Evolutionary conservation across 768 basidiomycete species (phyloP), one percentile per base, ranked within the genome.

Genomic region (Obba rivulosa): DNA sequence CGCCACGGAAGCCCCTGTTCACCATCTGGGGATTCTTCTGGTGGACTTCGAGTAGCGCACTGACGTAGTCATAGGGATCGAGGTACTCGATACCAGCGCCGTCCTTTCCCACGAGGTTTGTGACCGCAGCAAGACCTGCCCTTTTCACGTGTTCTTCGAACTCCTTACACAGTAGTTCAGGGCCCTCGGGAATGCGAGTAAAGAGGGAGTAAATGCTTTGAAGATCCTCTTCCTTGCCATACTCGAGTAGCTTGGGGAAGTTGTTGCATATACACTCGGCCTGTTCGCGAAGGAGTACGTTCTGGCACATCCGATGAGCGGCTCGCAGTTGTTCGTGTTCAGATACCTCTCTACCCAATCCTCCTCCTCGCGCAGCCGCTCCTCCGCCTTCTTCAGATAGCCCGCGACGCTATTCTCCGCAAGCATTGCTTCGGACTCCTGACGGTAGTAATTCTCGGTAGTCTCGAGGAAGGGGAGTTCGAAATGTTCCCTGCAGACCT

Each of bases 61-160:
- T 91, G 48, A 98, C 89, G 59, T 98, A 99, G 23, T 85, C 84
- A 66, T 93, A 96, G 21, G 95, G 91, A 62, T 96, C 94, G 56
- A 92, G 69, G 8, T 79, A 67, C 14, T 87, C 81, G 3, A 77
- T 74, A 17, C 67, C 69, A 3, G 73, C 77, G n/a, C 66, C 63
- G 39, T 82, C 84, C 39, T 75, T 76, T 43, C 79, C 71, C 9
- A 73, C 72, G 22, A 85, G 65, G 62, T 85, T 89, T 40, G 84
- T 79, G 21, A 97, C 86, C 1, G 91, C 87, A 22, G 80, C 78
- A 50, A 90, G 65, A 23, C 95, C 95, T 13, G 89, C 81, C 60
- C 82, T 80, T 77, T 95, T 96, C 62, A 98, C 95, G 65, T 96
- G 93, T 56, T 88, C 85, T 69, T 94, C 94, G 62, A 97, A 99